Evolutionary conservation across 2,329 filamentous ascomycete genomes (phyloP), one percentile per base, ranked within the genome.

Genomic region (Pseudocercospora crystallina): DNA sequence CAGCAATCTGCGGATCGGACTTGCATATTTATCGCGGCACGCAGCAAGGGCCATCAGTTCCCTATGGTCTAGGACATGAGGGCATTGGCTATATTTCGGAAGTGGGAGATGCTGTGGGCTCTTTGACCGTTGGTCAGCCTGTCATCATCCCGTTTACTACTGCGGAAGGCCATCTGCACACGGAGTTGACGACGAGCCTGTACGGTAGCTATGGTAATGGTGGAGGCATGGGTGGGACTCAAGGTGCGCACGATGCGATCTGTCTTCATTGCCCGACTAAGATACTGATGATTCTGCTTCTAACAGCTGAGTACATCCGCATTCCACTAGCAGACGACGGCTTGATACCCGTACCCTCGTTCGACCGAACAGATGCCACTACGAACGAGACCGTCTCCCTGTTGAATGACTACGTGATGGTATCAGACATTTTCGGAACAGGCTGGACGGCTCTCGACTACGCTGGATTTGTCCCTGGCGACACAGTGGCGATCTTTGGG

Each of bases 11-110:
- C 40, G 55, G 55, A 14, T 47, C 53, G 4, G 55, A 56, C 36
- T 36, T 56, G 20, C 55, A 58, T 39, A 49, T 43, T 13, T 64
- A 62, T 39, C 61, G 43, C 17, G 60, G 48, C 17, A 47, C 13
- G 8, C 35, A 8, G 8, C 8, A 8, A 8, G 35, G 35, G 15
- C 13, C 35, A n/a, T n/a, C n/a, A n/a, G n/a, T n/a, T n/a, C n/a
- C n/a, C n/a, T n/a, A n/a, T n/a, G n/a, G n/a, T 43, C 11, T 44
- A 17, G 41, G 41, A 9, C 41, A 43, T n/a, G 41, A 43, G 34
- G 41, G 26, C 9, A 31, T 43, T 9, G 41, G 41, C 41, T 31
- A 32, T 17, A 33, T 43, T 17, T 31, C 41, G 9, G 41, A 43
- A 43, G 41, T 43, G 12, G 41, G 41, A 10, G 13, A 43, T 14